Evolutionary conservation across 805 yeast species (phyloP), one percentile per base, ranked within the genome.

Genomic region (Candida nanaspora): DNA sequence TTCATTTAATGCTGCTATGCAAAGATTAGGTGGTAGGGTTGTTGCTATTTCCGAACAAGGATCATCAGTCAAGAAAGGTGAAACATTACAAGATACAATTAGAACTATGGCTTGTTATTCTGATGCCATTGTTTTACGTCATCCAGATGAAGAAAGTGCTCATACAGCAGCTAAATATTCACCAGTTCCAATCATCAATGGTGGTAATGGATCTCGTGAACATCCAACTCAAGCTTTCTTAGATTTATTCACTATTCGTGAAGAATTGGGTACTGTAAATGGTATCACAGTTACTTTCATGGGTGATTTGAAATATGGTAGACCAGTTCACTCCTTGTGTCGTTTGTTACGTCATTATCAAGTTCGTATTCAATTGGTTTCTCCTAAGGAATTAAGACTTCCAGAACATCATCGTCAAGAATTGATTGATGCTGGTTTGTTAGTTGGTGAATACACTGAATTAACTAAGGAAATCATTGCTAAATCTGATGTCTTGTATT

Each of bases 1-100:
- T 19, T 93, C 98, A 1, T 94, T 94, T 62, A 96, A 93, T 63
- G 96, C 96, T 54, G 99, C 99, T 45, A 93, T 93, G 98, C 98
- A 93, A 73, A 85, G 99, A 70, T 74, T 93, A 55, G 99, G 99
- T 63, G 99, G 99, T 60, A 80, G 96, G 66, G 95, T 88, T 52
- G 85, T 94, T 51, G 76, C 94, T 41, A 84, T 93, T 49, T 74
- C 85, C 47, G 84, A 93, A 45, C 79, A 76, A 49, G 74, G 88
- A 27, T 89, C 98, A n/a, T 86, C 96, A 20, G 96, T 89, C 38
- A 86, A 87, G 71, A 93, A 93, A 74, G 99, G 99, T 51, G 99
- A 93, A 73, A 85, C 97, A 35, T 73, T 93, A 58, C 97, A 91
- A 68, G 99, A 93, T 61, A 93, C 98, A 31, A 79, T 93, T 51